Evolutionary conservation across 1,139 yeast species (phyloP), one percentile per base, ranked within the genome.

Genomic region (Hemisphaericaspora xylanilytica): DNA sequence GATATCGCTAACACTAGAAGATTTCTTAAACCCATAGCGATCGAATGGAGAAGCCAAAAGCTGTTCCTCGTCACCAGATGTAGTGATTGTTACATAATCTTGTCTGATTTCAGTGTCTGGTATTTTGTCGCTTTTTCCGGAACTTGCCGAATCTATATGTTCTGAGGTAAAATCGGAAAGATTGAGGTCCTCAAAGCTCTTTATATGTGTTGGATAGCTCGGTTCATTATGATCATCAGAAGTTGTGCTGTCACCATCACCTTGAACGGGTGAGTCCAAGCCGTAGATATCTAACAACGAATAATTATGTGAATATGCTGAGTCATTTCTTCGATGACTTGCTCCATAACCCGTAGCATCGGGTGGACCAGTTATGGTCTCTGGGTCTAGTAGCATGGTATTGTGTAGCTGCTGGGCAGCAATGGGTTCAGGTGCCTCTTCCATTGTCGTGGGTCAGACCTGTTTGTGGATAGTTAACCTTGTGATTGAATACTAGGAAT

Each of bases 21-120:
- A 73, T 55, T 87, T 89, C 49, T 78, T 81, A 63, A 90, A 90
- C 2, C 97, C 97, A 55, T 90, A 90, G 35, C 90, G 63, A 58
- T 90, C 97, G 40, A 79, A 70, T 27, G 70, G 69, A 8, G 76
- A 59, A 11, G 43, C 38, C n/a, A 63, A 39, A 5, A 65, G 40
- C n/a, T 48, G 42, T 11, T 38, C 35, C 17, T 51, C 44, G 4
- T 47, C 35, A 7, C 36, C 35, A 15, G 32, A 9, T 11, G 45
- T 42, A 1, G 56, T 39, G 5, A 50, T 45, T 25, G 43, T 44
- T 4, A 55, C 42, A 35, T 40, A 53, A 35, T 38, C 40, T 10
- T 37, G 41, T 28, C 53, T 34, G 11, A 42, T 35, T 28, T 32
- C 39, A 12, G 15, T 13, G 12, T 33, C 41, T 2, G 32, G 15